These are phyloP conservation scores for Zalaria sp. DNA, from an alignment of 2,329 filamentous ascomycete genomes.

Conservation along the genomic window DNA sequence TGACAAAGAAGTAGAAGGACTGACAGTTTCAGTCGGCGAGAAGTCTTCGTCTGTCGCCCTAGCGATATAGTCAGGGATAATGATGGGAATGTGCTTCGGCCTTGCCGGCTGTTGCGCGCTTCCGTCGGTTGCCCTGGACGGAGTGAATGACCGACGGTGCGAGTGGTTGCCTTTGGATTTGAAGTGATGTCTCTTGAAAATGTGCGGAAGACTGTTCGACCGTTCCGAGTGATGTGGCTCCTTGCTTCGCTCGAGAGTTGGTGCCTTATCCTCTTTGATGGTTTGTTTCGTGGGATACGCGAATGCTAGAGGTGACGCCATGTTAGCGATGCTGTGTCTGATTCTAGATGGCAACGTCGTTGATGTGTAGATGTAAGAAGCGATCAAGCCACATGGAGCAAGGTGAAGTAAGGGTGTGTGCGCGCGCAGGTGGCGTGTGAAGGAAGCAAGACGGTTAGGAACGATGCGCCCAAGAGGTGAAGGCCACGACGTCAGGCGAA, in stretches of 20 bases:
- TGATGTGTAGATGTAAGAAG: too few species aligned
- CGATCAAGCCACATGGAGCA: too few species aligned
- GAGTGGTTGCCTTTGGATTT: too few species aligned
- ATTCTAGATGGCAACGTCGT: neutral
- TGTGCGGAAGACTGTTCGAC: neutral
- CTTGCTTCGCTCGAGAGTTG: neutral
- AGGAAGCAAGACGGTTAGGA: too few species aligned
- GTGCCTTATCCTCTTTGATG: neutral
- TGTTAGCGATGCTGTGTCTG: neutral
- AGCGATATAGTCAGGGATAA: slow-evolving; percentile 24
- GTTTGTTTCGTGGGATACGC: neutral
- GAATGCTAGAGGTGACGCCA: neutral
- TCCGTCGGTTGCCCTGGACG: neutral
- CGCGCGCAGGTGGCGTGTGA: too few species aligned
- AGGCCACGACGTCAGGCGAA: too few species aligned
- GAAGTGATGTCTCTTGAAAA: neutral
- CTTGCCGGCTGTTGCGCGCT: slow-evolving; percentile 7
- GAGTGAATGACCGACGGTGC: neutral
- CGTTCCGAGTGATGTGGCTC: neutral
- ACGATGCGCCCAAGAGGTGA: too few species aligned
- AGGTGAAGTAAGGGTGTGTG: too few species aligned
- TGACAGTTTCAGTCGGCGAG: neutral
- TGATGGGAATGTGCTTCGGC: slow-evolving; percentile 30
- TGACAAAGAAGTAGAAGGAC: too few species aligned
- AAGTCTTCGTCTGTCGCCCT: neutral